phyloP scores from a whole-genome alignment of 345 rosid genomes.

The Populus tremula region DNA sequence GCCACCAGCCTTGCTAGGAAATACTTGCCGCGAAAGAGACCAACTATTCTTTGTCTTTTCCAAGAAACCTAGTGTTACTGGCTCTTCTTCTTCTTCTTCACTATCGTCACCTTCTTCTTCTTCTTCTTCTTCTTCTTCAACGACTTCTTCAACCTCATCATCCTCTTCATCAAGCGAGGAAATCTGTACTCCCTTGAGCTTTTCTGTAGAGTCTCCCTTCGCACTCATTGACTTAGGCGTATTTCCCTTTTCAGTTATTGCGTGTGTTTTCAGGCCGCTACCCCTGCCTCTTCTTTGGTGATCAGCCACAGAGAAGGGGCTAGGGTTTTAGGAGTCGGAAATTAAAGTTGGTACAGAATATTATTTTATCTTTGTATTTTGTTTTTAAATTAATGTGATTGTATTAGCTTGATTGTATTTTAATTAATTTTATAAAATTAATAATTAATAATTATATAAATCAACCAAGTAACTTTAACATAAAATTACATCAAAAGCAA shows the following conservation, averaged over 20 bases:
- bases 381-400: too few relatives aligned
- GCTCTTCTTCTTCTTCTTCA: slow-evolving; percentile 56
- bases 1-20: slow-evolving; percentile 91
- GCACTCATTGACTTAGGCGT: neutral
- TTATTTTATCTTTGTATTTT: neutral
- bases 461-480: too few relatives aligned
- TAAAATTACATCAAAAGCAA: too few relatives aligned
- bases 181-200: slow-evolving; percentile 57
- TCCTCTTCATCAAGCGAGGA: slow-evolving; percentile 51
- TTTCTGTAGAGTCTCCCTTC: slow-evolving; percentile 43
- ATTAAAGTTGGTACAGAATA: neutral
- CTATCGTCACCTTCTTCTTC: slow-evolving; percentile 55
- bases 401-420: too few relatives aligned
- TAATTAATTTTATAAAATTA: too few relatives aligned
- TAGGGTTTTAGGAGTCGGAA: neutral
- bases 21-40: slow-evolving; percentile 69
- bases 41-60: slow-evolving; percentile 57
- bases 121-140: slow-evolving; percentile 21
- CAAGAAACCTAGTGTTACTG: slow-evolving; percentile 63
- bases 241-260: neutral
- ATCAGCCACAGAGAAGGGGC: neutral
- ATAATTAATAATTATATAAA: too few relatives aligned
- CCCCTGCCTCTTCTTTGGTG: neutral
- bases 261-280: neutral
- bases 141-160: slow-evolving; percentile 33